phyloP scores from a whole-genome alignment of 73 alveolate genomes.

The Stentor coeruleus region DNA sequence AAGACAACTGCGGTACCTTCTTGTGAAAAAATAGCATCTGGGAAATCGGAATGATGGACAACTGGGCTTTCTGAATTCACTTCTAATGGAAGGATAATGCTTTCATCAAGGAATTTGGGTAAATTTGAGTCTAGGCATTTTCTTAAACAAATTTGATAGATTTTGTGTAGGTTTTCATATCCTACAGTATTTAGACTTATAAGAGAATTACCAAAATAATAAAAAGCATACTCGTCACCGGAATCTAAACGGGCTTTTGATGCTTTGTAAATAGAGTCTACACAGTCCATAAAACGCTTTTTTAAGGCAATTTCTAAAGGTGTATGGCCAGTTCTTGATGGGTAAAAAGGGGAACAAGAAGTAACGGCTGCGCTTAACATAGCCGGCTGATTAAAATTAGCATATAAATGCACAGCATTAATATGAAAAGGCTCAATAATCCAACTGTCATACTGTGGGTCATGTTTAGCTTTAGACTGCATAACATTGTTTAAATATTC shows the following conservation, averaged over 20 bases:
- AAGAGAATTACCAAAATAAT: not conserved
- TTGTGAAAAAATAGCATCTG: not conserved
- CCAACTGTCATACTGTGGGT: not conserved
- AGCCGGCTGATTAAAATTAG: constrained; percentile 4
- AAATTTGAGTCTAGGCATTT: not conserved
- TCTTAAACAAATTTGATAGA: not conserved
- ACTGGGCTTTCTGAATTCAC: not conserved
- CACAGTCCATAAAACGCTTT: constrained; percentile 5
- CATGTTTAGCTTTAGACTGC: not conserved
- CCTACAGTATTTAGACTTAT: not conserved
- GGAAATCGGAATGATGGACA: not conserved
- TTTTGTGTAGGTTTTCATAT: not conserved
- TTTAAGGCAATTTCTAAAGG: not conserved
- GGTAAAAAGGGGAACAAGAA: not conserved
- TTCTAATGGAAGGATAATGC: not conserved
- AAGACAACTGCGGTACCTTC: not conserved
- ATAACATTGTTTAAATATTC: not conserved
- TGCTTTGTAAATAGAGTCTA: not conserved
- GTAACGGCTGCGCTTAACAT: not conserved
- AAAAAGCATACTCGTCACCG: not conserved
- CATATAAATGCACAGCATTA: not conserved
- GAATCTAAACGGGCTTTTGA: not conserved
- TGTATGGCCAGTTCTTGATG: not conserved
- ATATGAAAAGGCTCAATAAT: not conserved
- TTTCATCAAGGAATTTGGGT: not conserved